Evolutionary conservation across 306 rosid genomes (phyloP).

Genomic region (Rosa persica): DNA sequence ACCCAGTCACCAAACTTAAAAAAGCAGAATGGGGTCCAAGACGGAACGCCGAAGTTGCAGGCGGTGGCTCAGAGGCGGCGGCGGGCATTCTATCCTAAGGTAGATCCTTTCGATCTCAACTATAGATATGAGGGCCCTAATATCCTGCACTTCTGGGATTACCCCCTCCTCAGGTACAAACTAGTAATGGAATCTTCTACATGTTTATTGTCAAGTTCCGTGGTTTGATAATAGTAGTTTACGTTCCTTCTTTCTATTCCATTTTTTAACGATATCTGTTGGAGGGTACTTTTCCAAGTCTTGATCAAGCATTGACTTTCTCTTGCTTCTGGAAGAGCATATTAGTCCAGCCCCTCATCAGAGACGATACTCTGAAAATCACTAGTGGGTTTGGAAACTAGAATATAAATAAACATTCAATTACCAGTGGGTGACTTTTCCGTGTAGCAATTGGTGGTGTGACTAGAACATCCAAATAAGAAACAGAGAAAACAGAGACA

Average conservation of each 20-base stretch:
- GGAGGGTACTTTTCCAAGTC: conserved; percentile 3
- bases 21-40: background rate
- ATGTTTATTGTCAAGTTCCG: background rate
- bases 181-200: background rate
- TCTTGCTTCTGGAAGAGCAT: background rate
- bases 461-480: background rate
- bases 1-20: background rate
- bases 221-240: no score
- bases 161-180: background rate
- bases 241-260: background rate
- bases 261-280: background rate
- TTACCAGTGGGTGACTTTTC: background rate
- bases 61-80: background rate
- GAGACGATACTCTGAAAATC: background rate
- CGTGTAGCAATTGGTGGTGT: background rate
- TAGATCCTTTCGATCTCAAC: background rate
- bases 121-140: background rate
- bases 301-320: conserved; percentile 1
- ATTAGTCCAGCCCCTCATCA: background rate
- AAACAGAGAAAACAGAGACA: background rate
- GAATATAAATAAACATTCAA: background rate
- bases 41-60: background rate
- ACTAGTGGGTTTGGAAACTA: background rate
- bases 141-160: background rate
- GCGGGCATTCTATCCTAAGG: background rate